Conservation (phyloP, 306 rosid genomes). For the Dalbergia cultrata region DNA sequence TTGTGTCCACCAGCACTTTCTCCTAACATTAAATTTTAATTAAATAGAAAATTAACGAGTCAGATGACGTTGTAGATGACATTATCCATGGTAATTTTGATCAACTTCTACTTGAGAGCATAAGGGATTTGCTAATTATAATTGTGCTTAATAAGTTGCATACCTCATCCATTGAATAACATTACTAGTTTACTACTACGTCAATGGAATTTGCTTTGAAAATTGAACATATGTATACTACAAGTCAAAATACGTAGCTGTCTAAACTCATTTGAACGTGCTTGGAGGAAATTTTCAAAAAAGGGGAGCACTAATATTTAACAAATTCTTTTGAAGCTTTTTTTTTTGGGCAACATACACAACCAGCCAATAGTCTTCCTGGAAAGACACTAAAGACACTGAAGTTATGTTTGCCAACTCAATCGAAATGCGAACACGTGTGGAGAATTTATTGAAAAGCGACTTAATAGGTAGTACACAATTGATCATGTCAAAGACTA, state of each 20-base stretch:
- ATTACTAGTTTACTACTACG: not conserved
- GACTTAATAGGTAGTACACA: constrained; percentile 26
- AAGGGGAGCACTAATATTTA: not conserved
- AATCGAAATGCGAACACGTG: constrained; percentile 31
- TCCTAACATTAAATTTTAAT: constrained; percentile 20
- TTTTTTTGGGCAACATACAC: not conserved
- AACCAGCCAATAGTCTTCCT: constrained; percentile 34
- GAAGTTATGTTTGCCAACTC: not conserved
- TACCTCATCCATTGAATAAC: too few relatives aligned
- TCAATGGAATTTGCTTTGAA: not conserved
- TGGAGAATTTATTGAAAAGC: constrained; percentile 32
- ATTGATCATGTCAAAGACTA: constrained; percentile 47
- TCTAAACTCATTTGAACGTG: not conserved
- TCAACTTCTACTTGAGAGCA: constrained; percentile 16
- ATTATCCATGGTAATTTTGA: constrained; percentile 24
- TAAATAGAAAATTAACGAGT: not conserved
- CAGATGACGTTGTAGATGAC: constrained; percentile 32
- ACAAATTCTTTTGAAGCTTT: constrained; percentile 11
- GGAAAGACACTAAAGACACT: constrained; percentile 1
- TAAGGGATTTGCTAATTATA: not conserved
- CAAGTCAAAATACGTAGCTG: not conserved
- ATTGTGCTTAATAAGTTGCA: not conserved
- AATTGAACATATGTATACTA: not conserved
- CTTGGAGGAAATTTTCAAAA: not conserved
- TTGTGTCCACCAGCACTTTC: constrained; percentile 31